A percentile compares a stretch with the other conserved stretches of the same genome.
phyloP scores from a whole-genome alignment of 257 asterid genomes.

The Cinchona pubescens region DNA sequence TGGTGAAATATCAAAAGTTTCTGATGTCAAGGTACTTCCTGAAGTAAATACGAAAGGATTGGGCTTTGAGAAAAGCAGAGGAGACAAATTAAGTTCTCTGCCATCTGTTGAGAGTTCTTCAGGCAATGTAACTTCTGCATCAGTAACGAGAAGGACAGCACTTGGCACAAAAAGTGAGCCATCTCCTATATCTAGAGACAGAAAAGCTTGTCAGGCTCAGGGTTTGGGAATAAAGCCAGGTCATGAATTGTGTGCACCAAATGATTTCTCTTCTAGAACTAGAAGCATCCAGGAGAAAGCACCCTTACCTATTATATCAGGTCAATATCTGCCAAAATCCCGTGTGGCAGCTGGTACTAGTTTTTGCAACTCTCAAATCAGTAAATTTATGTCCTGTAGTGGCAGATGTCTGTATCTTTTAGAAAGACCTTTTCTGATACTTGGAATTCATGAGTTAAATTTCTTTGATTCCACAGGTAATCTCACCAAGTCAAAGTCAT shows the following conservation, averaged over 20 bases:
- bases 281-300: slow-evolving; percentile 4
- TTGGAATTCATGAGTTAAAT: background rate
- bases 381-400: background rate
- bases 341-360: background rate
- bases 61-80: background rate
- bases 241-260: background rate
- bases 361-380: background rate
- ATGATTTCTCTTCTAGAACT: slow-evolving; percentile 1
- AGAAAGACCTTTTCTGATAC: background rate
- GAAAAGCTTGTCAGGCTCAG: slow-evolving; percentile 10
- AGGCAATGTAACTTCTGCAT: background rate
- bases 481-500: slow-evolving; percentile 21
- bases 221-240: background rate
- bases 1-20: background rate
- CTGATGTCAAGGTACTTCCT: background rate
- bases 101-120: slow-evolving; percentile 3
- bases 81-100: slow-evolving; percentile 6
- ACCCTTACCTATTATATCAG: background rate
- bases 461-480: slow-evolving; percentile 11
- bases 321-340: slow-evolving; percentile 6
- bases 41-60: background rate
- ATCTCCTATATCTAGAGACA: slow-evolving; percentile 2
- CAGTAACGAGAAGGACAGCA: slow-evolving; percentile 4
- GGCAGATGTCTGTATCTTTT: background rate
- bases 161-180: background rate